Base-by-base conservation (phyloP, 441 rosid species). In the Populus hybrid region DNA sequence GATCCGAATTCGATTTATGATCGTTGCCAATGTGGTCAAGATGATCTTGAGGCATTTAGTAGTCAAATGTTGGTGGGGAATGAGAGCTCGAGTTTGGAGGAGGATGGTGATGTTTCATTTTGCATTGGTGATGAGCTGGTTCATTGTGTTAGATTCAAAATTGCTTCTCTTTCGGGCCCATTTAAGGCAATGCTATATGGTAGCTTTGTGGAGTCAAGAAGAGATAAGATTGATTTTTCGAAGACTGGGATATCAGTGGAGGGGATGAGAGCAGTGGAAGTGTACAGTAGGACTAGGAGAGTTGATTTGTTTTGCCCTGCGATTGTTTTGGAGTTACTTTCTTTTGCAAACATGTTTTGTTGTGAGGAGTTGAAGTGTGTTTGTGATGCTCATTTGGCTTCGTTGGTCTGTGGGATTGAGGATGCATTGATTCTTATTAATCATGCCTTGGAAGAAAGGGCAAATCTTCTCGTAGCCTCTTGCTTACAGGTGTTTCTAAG, bases 401-500 rank as follows among this genome's bases (percentile, higher is more conserved):
- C 91, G 40, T 69, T 88, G 77, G 94, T 97, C 67, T 77, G 61
- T 75, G 81, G 78, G 67, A 63, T 87, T 8, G 95, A 89, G n/a
- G 93, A 93, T 42, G 98, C 97, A 1, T 67, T 91, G 84, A 50
- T 90, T 78, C 84, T 97, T 66, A 88, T 97, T 0, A 95, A 97
- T 74, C 86, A 97, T 79, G 99, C 97, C 23, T 80, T 97, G 81
- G 97, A 89, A 35, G 97, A 92, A 80, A 82, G 78, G 32, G 91
- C 95, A 1, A 82, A 85, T 81, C 94, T 94, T 77, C 90, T 94
- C 3, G 96, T 92, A 54, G 95, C 93, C 40, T 88, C 96, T 83
- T 94, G 97, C 85, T 88, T 97, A 73, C 98, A 94, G 83, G 93
- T 94, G 26, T 75, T 97, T 36, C 80, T 97, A 24, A 89, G 98